phyloP scores from a whole-genome alignment of 352 stramenopile genomes.

The Phytopythium kandeliae region DNA sequence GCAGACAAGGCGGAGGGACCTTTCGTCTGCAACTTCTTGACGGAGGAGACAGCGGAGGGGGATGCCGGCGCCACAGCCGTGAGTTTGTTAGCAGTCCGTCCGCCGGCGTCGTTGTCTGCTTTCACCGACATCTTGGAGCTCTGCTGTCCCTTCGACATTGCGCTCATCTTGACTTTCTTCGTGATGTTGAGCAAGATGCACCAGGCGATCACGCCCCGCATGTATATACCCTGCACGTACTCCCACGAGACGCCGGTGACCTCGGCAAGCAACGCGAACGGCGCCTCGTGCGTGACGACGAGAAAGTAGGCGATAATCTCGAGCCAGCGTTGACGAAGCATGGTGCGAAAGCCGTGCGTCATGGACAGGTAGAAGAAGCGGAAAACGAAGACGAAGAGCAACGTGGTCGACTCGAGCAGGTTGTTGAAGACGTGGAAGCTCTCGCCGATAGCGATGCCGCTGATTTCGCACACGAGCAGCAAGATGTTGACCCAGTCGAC shows the following conservation, averaged over 20 bases:
- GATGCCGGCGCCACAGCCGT: neutral
- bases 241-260: constrained; percentile 13
- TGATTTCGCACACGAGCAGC: neutral
- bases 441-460: constrained; percentile 5
- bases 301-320: constrained; percentile 13
- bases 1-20: neutral
- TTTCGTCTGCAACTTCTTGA: constrained; percentile 3
- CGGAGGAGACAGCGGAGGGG: neutral
- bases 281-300: constrained; percentile 11
- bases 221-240: constrained; percentile 13
- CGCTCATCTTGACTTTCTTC: constrained; percentile 7
- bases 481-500: neutral
- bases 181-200: constrained; percentile 15
- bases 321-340: constrained; percentile 8
- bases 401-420: constrained; percentile 11
- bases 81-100: neutral
- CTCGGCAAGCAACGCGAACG: constrained; percentile 7
- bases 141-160: neutral
- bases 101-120: neutral
- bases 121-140: neutral
- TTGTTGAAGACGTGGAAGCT: constrained; percentile 7
- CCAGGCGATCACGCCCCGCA: constrained; percentile 7
- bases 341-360: constrained; percentile 4
- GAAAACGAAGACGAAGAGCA: constrained; percentile 13
- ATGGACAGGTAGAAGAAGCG: constrained; percentile 18